Evolutionary conservation across 148 eudicot species (phyloP).

Genomic region (Heliamphora exappendiculata): DNA sequence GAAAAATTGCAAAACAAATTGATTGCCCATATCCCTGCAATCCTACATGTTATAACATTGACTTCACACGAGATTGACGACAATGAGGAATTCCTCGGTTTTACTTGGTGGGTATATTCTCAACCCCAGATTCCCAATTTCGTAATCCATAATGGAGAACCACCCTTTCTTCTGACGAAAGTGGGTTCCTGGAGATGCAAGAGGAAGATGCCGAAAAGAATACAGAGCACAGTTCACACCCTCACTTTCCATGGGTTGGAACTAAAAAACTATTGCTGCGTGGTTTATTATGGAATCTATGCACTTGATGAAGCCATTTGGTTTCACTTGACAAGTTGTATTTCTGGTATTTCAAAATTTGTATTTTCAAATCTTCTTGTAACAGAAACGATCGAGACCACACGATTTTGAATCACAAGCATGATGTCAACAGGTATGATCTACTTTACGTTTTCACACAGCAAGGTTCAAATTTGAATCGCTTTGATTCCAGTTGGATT

Average conservation of each 20-base stretch:
- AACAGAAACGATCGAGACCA: no score
- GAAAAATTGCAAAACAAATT: slow-evolving; percentile 37
- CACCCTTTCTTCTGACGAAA: not conserved
- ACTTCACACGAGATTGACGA: slow-evolving; percentile 27
- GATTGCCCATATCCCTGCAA: slow-evolving; percentile 90
- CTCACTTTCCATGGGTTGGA: not conserved
- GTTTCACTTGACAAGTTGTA: no score
- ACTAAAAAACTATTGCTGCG: not conserved
- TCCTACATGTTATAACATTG: slow-evolving; percentile 68
- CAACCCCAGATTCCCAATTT: not conserved
- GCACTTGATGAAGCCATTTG: no score
- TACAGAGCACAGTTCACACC: not conserved
- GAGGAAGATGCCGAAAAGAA: not conserved
- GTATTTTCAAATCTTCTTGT: no score
- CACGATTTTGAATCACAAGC: no score
- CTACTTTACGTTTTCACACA: no score
- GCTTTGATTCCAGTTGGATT: no score
- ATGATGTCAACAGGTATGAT: no score
- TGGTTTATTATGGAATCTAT: not conserved
- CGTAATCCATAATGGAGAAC: not conserved
- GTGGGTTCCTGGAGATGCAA: not conserved
- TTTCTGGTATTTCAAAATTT: no score
- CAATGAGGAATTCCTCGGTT: not conserved
- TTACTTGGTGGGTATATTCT: not conserved
- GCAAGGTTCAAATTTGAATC: no score